Evolutionary conservation across 352 stramenopile species (phyloP), one percentile per base, ranked within the genome.

Genomic region (Halophytophthora polymorphica): DNA sequence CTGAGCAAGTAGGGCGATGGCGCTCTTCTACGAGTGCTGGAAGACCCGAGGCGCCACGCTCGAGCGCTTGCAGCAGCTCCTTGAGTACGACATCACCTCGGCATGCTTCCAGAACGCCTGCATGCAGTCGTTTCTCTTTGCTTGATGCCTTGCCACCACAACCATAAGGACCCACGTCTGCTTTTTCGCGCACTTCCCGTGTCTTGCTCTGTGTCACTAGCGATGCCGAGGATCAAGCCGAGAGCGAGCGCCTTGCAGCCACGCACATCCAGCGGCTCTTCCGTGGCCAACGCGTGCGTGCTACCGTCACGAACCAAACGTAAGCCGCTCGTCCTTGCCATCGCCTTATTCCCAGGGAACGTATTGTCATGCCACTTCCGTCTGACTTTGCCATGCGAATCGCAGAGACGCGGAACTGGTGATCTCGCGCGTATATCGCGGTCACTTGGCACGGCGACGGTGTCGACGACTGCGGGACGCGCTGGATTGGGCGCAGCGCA

Each of bases 11-110:
- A 46, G 34, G 21, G 56, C 49, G 11, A 83, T 86, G 73, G 73
- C 77, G 56, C 69, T 82, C 45, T 88, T 88, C 53, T 70, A 83
- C 19, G 65, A 82, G 23, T 88, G 74, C 68, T 90, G 79, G 74
- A 54, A 65, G 58, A 72, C 41, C 21, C 67, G 74, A 49, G 48
- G 44, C 8, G 46, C 55, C 13, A 86, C 76, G 38, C 61, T 88
- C 3, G 60, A 81, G 2, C 53, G 69, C 28, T 59, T 88, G 6
- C 69, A 85, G 25, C 42, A 61, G 14, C 68, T 85, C n/a, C 59
- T 85, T 13, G 56, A 68, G 76, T 87, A 64, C 33, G 51, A 68
- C 2, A 4, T 37, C 11, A n/a, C 34, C 22, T 23, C 23, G 23
- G 11, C 12, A 2, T 37, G 37, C 6, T 28, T 19, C n/a, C 14